Percentiles rank a stretch among this genome's conserved stretches.
These are phyloP conservation scores for Nicotiana tomentosiformis DNA, from an alignment of 257 asterid species.

Conservation along the genomic window DNA sequence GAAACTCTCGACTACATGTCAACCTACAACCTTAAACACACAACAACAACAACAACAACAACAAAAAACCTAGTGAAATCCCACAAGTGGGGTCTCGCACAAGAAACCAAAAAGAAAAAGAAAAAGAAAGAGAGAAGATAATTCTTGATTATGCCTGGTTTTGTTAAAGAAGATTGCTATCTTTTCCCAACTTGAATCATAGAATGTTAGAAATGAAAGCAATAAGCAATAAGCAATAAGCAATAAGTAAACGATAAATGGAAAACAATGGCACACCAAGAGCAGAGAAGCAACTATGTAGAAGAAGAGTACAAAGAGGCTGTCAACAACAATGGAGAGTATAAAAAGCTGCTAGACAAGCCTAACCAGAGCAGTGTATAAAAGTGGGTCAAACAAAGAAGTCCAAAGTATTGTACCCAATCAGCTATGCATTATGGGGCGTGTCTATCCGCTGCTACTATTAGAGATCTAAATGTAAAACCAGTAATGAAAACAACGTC, in stretches of 20 bases:
- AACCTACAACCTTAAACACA: too few species aligned
- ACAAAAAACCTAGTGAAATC: too few species aligned
- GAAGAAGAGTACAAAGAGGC: neutral
- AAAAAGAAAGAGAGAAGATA: neutral
- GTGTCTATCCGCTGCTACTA: neutral
- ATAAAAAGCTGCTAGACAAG: neutral
- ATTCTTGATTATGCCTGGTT: neutral
- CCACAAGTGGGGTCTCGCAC: neutral
- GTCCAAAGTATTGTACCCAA: neutral
- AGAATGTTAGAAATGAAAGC: neutral
- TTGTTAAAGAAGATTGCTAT: neutral
- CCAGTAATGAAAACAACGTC: neutral
- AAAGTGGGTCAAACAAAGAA: conserved; percentile 5
- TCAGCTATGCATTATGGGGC: neutral
- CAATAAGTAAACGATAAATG: neutral
- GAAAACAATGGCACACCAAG: neutral
- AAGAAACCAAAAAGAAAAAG: neutral
- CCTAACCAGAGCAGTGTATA: neutral
- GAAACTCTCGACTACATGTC: too few species aligned
- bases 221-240: neutral
- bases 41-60: too few species aligned
- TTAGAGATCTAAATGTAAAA: neutral
- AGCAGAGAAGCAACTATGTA: neutral
- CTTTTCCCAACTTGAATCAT: neutral
- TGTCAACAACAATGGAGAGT: neutral